A percentile compares a stretch with the other conserved stretches of the same genome.
Evolutionary conservation across 2,329 filamentous ascomycete genomes (phyloP).

Genomic region (Waltergamsia citrina): DNA sequence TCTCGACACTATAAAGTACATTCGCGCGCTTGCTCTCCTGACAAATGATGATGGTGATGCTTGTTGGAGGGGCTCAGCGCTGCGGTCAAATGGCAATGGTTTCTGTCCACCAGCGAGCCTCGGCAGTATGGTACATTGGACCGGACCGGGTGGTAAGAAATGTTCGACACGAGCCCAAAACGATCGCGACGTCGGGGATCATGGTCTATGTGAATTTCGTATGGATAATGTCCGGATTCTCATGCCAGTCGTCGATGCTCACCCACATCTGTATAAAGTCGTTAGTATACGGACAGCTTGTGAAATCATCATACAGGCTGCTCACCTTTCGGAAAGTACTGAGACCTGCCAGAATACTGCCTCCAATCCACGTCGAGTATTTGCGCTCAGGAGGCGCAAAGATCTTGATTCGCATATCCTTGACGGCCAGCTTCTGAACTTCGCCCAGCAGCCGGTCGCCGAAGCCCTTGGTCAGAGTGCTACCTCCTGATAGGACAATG

Average conservation of each 20-base stretch:
- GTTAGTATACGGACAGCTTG: background rate
- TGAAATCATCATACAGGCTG: slow-evolving; percentile 7
- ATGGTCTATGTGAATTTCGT: slow-evolving; percentile 76
- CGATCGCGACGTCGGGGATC: too few relatives aligned
- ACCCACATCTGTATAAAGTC: slow-evolving; percentile 81
- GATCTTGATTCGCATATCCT: slow-evolving; percentile 99
- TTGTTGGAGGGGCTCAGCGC: background rate
- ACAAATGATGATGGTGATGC: slow-evolving; percentile 1
- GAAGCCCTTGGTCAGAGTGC: slow-evolving; percentile 93
- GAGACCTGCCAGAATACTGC: slow-evolving; percentile 89
- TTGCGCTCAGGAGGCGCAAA: slow-evolving; percentile 95
- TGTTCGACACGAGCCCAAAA: too few relatives aligned
- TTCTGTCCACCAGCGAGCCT: too few relatives aligned
- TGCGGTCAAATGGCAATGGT: too few relatives aligned
- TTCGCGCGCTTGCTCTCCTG: slow-evolving; percentile 1
- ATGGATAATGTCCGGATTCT: slow-evolving; percentile 98
- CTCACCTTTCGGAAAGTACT: slow-evolving; percentile 96
- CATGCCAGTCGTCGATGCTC: slow-evolving; percentile 98
- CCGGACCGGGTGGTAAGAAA: too few relatives aligned
- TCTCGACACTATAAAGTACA: slow-evolving; percentile 1
- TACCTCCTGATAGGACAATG: slow-evolving; percentile 93
- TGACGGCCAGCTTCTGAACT: slow-evolving; percentile 86
- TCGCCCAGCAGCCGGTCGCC: slow-evolving; percentile 87
- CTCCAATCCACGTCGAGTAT: slow-evolving; percentile 98
- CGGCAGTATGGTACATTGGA: too few relatives aligned